These are phyloP conservation scores for Aspergillus japonicus DNA, from an alignment of 2,329 filamentous ascomycete species.

Conservation along the genomic window DNA sequence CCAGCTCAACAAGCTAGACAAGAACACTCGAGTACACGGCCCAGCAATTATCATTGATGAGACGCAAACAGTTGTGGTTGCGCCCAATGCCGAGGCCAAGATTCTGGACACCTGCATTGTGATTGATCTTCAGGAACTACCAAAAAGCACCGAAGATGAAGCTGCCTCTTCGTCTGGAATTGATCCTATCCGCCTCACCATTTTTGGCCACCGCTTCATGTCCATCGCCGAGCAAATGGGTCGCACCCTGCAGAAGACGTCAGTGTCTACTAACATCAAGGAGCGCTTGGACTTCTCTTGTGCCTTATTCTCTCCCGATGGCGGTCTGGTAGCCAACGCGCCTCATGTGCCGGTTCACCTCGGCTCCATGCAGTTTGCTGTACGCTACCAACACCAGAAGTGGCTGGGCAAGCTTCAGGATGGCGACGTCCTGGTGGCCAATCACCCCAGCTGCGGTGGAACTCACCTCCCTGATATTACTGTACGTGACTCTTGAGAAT, in stretches of 20 bases:
- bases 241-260: conserved; percentile 55
- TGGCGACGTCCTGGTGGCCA: conserved; percentile 79
- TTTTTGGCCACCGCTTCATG: conserved; percentile 60
- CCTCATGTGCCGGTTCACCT: conserved; percentile 80
- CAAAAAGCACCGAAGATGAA: conserved; percentile 20
- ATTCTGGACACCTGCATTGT: conserved; percentile 85
- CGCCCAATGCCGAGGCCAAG: conserved; percentile 71
- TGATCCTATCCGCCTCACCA: conserved; percentile 54
- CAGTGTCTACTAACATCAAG: conserved; percentile 69
- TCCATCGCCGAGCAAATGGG: conserved; percentile 61
- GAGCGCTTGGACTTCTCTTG: conserved; percentile 85
- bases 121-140: conserved; percentile 69
- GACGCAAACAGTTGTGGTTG: conserved; percentile 83
- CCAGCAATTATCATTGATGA: conserved; percentile 77
- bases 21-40: conserved; percentile 48
- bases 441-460: conserved; percentile 80
- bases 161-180: conserved; percentile 30
- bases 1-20: conserved; percentile 34
- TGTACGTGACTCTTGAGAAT: conserved; percentile 41
- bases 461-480: conserved; percentile 84
- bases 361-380: conserved; percentile 82
- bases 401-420: conserved; percentile 76
- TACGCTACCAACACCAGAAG: conserved; percentile 73
- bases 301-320: conserved; percentile 73
- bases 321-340: conserved; percentile 66